phyloP scores from a whole-genome alignment of 805 yeast species.

The Candida lessepsii region DNA sequence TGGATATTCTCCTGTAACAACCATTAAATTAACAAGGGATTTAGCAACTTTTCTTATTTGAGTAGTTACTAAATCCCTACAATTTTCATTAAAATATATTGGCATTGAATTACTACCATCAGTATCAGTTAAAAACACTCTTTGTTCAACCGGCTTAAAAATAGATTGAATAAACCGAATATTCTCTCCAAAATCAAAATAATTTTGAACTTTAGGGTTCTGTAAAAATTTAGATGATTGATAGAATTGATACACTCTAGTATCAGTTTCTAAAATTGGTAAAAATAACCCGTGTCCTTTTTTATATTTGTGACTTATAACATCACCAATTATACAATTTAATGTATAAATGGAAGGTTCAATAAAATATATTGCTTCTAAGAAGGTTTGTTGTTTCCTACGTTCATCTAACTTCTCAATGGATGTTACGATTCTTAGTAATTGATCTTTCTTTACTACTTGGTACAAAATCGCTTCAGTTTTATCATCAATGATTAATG shows the following conservation, averaged over 20 bases:
- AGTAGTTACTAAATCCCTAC: slow-evolving; percentile 57
- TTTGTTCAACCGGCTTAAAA: slow-evolving; percentile 65
- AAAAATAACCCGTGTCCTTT: slow-evolving; percentile 71
- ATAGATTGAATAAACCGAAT: slow-evolving; percentile 31
- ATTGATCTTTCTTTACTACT: slow-evolving; percentile 47
- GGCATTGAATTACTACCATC: slow-evolving; percentile 59
- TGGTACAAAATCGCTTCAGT: slow-evolving; percentile 48
- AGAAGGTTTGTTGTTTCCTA: slow-evolving; percentile 58
- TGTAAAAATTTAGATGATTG: slow-evolving; percentile 25
- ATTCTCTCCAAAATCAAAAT: slow-evolving; percentile 30
- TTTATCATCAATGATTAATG: slow-evolving; percentile 55
- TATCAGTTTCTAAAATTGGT: slow-evolving; percentile 43
- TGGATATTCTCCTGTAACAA: slow-evolving; percentile 85
- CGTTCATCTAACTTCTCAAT: slow-evolving; percentile 61
- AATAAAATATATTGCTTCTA: slow-evolving; percentile 78
- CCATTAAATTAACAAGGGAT: slow-evolving; percentile 68
- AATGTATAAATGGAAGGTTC: slow-evolving; percentile 67
- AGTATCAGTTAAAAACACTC: slow-evolving; percentile 66
- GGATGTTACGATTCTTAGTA: slow-evolving; percentile 57
- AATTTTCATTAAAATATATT: slow-evolving; percentile 64
- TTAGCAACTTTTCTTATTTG: slow-evolving; percentile 61
- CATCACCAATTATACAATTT: slow-evolving; percentile 77
- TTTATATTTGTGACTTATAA: slow-evolving; percentile 68
- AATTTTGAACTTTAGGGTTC: slow-evolving; percentile 29
- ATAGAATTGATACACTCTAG: slow-evolving; percentile 12